Evolutionary conservation across 805 yeast species (phyloP).

Genomic region (Lachancea quebecensis): DNA sequence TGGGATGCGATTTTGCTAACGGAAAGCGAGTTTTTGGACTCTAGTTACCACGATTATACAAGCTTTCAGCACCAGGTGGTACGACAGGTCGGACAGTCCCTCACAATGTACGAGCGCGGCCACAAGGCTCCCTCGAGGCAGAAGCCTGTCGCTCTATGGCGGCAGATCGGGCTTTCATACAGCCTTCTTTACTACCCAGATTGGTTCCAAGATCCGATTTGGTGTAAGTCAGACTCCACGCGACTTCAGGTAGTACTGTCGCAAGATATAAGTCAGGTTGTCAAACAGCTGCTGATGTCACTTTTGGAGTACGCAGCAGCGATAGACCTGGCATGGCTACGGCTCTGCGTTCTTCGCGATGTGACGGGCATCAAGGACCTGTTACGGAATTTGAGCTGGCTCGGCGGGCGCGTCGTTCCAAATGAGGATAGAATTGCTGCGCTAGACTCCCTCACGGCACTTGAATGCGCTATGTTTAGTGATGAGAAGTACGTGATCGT

Average conservation of each 20-base stretch:
- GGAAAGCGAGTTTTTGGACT: conserved; percentile 23
- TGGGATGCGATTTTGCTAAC: conserved; percentile 29
- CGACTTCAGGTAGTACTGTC: conserved; percentile 21
- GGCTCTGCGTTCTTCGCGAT: conserved; percentile 21
- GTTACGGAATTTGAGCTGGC: conserved; percentile 28
- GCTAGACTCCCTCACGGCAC: conserved; percentile 1
- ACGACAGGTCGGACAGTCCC: conserved; percentile 4
- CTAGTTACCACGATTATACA: conserved; percentile 2
- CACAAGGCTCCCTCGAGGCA: not conserved
- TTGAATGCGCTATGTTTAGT: conserved; percentile 15
- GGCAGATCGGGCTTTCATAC: conserved; percentile 21
- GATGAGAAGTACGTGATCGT: conserved; percentile 27
- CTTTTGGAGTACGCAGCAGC: conserved; percentile 23
- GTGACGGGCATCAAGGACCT: conserved; percentile 15
- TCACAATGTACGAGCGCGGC: conserved; percentile 4
- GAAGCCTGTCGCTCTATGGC: conserved; percentile 14
- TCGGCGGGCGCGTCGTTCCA: conserved; percentile 23
- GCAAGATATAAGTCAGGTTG: conserved; percentile 8
- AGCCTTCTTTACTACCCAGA: conserved; percentile 21
- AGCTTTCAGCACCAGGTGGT: conserved; percentile 6
- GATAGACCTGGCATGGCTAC: conserved; percentile 13
- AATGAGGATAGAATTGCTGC: conserved; percentile 20
- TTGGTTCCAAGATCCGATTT: conserved; percentile 19
- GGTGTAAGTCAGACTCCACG: conserved; percentile 18
- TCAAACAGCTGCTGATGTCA: conserved; percentile 24